Conservation (phyloP, 805 yeast species). For the Phaffomyces thermotolerans region DNA sequence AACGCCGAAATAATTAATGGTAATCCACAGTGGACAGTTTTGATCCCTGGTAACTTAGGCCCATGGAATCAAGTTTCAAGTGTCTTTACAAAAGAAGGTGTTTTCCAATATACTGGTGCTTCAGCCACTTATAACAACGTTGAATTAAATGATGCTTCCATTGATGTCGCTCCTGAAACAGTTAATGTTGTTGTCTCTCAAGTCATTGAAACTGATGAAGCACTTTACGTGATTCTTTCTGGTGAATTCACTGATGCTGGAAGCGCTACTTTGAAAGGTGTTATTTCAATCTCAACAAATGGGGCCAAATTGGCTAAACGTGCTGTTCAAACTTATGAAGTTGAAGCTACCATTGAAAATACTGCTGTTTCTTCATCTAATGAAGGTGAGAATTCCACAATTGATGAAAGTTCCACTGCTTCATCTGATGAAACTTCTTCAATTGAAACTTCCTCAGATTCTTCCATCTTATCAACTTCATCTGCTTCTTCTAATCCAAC, state of each 20-base stretch:
- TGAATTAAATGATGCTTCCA: not conserved
- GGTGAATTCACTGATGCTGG: not conserved
- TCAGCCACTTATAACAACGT: conserved; percentile 5
- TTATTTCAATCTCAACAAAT: not conserved
- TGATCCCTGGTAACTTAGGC: conserved; percentile 14
- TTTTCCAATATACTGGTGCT: conserved; percentile 6
- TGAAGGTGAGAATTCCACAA: no score
- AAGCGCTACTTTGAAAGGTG: not conserved
- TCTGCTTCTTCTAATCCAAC: not conserved
- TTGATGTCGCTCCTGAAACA: conserved; percentile 4
- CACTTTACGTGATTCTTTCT: not conserved
- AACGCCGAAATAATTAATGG: conserved; percentile 1
- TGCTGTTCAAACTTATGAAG: not conserved
- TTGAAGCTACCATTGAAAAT: not conserved
- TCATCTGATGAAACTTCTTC: not conserved
- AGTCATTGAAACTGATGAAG: not conserved
- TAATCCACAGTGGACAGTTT: conserved; percentile 9
- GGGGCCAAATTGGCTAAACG: not conserved
- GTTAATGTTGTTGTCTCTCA: not conserved
- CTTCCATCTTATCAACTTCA: not conserved
- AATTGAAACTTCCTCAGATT: no score
- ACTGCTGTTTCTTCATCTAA: not conserved
- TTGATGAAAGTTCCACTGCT: not conserved
- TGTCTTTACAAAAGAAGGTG: conserved; percentile 2
- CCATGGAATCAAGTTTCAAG: conserved; percentile 14